These are phyloP conservation scores for Plenodomus lindquistii DNA, from an alignment of 2,329 filamentous ascomycete species.

Conservation along the genomic window DNA sequence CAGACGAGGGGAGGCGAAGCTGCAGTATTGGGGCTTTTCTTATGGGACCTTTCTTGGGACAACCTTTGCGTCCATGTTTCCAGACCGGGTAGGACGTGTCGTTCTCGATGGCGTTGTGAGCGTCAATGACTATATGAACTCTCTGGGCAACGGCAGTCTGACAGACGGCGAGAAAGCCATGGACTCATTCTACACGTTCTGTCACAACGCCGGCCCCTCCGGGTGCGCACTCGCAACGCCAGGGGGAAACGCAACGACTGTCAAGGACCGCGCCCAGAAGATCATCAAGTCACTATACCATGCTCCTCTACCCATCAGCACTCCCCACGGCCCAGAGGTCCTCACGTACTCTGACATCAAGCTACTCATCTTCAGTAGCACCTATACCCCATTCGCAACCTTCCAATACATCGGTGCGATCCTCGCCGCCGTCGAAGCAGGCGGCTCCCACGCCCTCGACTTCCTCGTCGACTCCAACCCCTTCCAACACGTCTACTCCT, in stretches of 20 bases:
- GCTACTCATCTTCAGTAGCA: conserved; percentile 38
- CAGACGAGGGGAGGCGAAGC: conserved; percentile 21
- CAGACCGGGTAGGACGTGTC: conserved; percentile 39
- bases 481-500: conserved; percentile 30
- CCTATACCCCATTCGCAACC: conserved; percentile 41
- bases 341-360: conserved; percentile 49
- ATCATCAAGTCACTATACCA: conserved; percentile 46
- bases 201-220: conserved; percentile 47
- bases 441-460: conserved; percentile 26
- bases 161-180: conserved; percentile 51
- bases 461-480: conserved; percentile 20
- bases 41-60: conserved; percentile 53
- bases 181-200: conserved; percentile 51
- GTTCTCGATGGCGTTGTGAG: conserved; percentile 54
- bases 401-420: conserved; percentile 43
- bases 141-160: conserved; percentile 47
- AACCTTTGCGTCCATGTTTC: conserved; percentile 46
- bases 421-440: conserved; percentile 40
- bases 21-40: conserved; percentile 54
- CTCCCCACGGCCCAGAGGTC: conserved; percentile 31
- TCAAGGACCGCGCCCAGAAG: conserved; percentile 38
- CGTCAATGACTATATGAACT: conserved; percentile 37
- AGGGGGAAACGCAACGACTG: conserved; percentile 35
- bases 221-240: conserved; percentile 46
- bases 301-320: conserved; percentile 45